phyloP scores from a whole-genome alignment of 2,329 filamentous ascomycete species.

The Zymoseptoria ardabiliae region DNA sequence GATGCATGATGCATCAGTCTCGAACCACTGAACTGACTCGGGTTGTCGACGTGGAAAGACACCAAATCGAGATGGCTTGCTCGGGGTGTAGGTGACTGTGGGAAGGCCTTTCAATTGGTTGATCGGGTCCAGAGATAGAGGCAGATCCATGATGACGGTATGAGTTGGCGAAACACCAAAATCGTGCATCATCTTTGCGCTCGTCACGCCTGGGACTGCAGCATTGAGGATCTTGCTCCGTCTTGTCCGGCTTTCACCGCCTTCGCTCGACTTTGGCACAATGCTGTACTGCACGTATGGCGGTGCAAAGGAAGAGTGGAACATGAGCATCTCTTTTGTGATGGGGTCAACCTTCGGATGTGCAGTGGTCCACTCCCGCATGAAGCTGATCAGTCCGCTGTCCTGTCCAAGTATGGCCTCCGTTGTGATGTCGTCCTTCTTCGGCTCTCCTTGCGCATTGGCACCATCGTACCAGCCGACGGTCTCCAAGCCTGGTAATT shows the following conservation, averaged over 20 bases:
- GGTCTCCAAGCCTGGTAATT: constrained; percentile 57
- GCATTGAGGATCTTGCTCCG: constrained; percentile 40
- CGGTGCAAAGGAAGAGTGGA: constrained; percentile 57
- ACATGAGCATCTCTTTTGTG: constrained; percentile 60
- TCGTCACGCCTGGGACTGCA: constrained; percentile 53
- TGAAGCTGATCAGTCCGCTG: constrained; percentile 49
- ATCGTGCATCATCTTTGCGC: constrained; percentile 69
- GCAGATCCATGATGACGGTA: constrained; percentile 63
- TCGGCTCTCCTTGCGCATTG: constrained; percentile 46
- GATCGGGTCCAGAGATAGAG: constrained; percentile 56
- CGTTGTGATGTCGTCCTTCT: constrained; percentile 2
- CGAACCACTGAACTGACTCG: constrained; percentile 55
- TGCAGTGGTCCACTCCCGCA: constrained; percentile 65
- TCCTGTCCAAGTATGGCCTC: constrained; percentile 22
- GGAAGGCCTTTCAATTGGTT: constrained; percentile 52
- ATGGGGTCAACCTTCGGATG: constrained; percentile 60
- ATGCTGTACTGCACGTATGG: constrained; percentile 64
- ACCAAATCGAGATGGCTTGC: constrained; percentile 55
- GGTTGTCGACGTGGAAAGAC: constrained; percentile 58
- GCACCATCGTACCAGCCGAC: constrained; percentile 63
- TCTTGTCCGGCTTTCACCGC: neutral
- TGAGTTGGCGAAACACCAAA: constrained; percentile 59
- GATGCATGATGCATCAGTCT: constrained; percentile 60
- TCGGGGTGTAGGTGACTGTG: constrained; percentile 53
- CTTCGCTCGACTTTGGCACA: constrained; percentile 32